Conservation (phyloP, 225 moss, liverwort and hornwort genomes). For the Takakia lepidozioides region DNA sequence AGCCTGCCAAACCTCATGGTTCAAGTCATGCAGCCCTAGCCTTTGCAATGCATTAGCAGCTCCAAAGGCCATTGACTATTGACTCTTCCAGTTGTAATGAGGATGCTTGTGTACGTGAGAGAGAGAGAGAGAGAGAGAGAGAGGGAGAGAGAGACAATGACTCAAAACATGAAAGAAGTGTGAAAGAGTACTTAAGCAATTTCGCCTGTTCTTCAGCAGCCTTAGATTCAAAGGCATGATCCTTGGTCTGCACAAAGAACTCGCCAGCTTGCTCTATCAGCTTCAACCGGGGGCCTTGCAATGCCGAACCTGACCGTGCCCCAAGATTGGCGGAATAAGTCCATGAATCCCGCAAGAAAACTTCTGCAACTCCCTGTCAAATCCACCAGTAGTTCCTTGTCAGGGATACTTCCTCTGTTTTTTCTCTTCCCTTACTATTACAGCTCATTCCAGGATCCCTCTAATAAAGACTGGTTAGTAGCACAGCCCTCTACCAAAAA, state of each 20-base stretch:
- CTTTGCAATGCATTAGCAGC: no score
- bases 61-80: no score
- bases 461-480: no score
- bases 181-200: slow-evolving; percentile 66
- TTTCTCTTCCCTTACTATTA: no score
- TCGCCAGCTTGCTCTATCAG: slow-evolving; percentile 88
- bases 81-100: no score
- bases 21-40: background rate
- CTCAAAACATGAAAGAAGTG: slow-evolving; percentile 40
- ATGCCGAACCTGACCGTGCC: slow-evolving; percentile 59
- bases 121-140: background rate
- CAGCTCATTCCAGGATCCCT: no score
- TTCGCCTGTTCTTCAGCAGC: slow-evolving; percentile 80
- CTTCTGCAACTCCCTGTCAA: slow-evolving; percentile 76
- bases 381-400: no score
- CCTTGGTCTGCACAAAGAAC: slow-evolving; percentile 82
- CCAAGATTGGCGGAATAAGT: slow-evolving; percentile 36
- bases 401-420: no score
- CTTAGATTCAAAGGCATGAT: slow-evolving; percentile 75
- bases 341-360: slow-evolving; percentile 80
- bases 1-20: slow-evolving; percentile 27
- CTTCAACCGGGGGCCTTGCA: slow-evolving; percentile 77
- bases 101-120: background rate
- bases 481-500: no score
- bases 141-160: slow-evolving; percentile 13